These are phyloP conservation scores for Gautieria morchelliformis DNA, from an alignment of 768 basidiomycete species.

Conservation along the genomic window DNA sequence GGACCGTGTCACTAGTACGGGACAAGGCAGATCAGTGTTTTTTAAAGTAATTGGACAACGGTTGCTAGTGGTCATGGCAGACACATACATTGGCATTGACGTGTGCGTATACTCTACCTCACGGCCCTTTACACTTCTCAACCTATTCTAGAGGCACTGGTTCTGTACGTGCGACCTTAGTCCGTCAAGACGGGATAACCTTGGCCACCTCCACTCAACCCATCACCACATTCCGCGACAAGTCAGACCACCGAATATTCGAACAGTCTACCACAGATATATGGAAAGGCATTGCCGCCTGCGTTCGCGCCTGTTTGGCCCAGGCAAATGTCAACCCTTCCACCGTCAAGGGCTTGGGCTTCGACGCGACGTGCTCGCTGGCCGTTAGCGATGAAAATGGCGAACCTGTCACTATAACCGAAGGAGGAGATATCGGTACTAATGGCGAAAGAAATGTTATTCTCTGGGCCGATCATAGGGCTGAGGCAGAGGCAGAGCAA, in stretches of 20 bases:
- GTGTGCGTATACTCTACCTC: slow-evolving; percentile 1
- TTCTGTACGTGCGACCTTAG: slow-evolving; percentile 80
- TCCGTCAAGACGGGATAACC: slow-evolving; percentile 57
- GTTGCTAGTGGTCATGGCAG: background rate
- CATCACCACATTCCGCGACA: slow-evolving; percentile 81
- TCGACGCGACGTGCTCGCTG: slow-evolving; percentile 95
- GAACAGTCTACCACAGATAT: slow-evolving; percentile 92
- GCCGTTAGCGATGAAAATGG: slow-evolving; percentile 75
- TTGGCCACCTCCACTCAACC: slow-evolving; percentile 72
- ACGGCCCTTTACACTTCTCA: background rate
- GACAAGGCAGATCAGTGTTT: no score
- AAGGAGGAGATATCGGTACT: slow-evolving; percentile 51
- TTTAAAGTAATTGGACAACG: no score
- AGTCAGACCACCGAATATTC: slow-evolving; percentile 82
- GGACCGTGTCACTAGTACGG: no score
- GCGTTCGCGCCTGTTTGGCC: slow-evolving; percentile 53
- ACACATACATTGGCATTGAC: slow-evolving; percentile 10
- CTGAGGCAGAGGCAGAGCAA: slow-evolving; percentile 80
- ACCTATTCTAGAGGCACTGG: slow-evolving; percentile 79
- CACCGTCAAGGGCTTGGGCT: slow-evolving; percentile 78
- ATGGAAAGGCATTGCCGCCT: slow-evolving; percentile 60
- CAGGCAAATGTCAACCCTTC: slow-evolving; percentile 44
- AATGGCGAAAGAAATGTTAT: slow-evolving; percentile 77
- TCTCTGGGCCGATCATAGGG: slow-evolving; percentile 95
- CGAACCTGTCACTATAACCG: slow-evolving; percentile 64